Evolutionary conservation across 495 filamentous ascomycete genomes (phyloP).

Genomic region (Bathelium albidoporum): DNA sequence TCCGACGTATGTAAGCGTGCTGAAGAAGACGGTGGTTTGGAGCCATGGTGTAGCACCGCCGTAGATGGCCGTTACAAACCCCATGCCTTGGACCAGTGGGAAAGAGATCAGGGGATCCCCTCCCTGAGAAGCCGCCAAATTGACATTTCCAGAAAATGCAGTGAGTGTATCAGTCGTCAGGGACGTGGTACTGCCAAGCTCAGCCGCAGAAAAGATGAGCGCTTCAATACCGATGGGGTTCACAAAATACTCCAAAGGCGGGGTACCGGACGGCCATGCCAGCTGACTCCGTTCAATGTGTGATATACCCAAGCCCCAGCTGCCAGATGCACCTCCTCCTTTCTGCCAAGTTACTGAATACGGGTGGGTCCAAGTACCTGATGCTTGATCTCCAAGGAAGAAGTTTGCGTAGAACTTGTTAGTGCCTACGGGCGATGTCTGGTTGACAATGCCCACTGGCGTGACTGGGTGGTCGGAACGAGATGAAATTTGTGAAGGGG

Average conservation of each 20-base stretch:
- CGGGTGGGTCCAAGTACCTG: conserved; percentile 70
- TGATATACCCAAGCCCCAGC: conserved; percentile 67
- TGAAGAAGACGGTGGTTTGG: conserved; percentile 64
- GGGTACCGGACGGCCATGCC: conserved; percentile 53
- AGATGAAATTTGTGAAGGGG: conserved; percentile 24
- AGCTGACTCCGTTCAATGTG: conserved; percentile 58
- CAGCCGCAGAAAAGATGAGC: conserved; percentile 64
- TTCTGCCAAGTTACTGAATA: conserved; percentile 72
- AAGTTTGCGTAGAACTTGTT: conserved; percentile 94
- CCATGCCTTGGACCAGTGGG: conserved; percentile 85
- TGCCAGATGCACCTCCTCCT: conserved; percentile 52
- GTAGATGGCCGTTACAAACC: conserved; percentile 74
- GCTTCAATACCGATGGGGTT: conserved; percentile 77
- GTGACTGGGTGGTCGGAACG: conserved; percentile 30
- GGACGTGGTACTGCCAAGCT: conserved; percentile 49
- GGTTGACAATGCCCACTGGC: conserved; percentile 24
- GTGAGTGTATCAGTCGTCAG: conserved; percentile 54
- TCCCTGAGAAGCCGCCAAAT: conserved; percentile 45
- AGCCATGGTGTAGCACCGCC: conserved; percentile 57
- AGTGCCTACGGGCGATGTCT: conserved; percentile 52
- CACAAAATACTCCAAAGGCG: conserved; percentile 57
- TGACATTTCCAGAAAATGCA: conserved; percentile 64
- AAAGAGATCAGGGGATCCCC: conserved; percentile 54
- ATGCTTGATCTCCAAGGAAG: conserved; percentile 64
- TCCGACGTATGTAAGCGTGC: conserved; percentile 50